phyloP scores from a whole-genome alignment of 2,329 filamentous ascomycete species.

The Beauveria brongniartii region DNA sequence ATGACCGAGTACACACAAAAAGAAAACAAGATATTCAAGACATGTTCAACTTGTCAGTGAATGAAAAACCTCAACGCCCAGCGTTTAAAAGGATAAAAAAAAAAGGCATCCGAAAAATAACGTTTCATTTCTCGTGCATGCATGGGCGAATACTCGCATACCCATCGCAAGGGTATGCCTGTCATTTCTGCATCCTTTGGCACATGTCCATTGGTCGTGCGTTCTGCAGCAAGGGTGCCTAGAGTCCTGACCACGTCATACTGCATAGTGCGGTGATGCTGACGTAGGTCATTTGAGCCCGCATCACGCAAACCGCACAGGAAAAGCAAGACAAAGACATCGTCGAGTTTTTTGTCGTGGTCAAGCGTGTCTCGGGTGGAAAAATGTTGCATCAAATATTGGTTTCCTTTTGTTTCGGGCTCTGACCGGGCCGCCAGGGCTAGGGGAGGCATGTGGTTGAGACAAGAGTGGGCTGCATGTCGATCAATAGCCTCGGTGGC shows the following conservation, averaged over 20 bases:
- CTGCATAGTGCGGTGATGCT: neutral
- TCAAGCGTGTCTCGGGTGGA: neutral
- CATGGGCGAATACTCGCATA: neutral
- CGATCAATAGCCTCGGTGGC: neutral
- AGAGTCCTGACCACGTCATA: slow-evolving; percentile 1
- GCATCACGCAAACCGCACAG: neutral
- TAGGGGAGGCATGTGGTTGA: neutral
- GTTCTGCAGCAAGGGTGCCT: neutral
- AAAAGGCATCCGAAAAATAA: neutral
- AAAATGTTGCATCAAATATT: neutral
- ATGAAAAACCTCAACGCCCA: neutral
- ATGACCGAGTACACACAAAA: too few species aligned
- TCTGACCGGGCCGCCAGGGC: slow-evolving; percentile 2
- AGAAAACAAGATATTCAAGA: neutral
- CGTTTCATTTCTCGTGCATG: slow-evolving; percentile 7
- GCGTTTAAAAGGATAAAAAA: neutral
- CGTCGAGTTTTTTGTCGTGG: neutral
- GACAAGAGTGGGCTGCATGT: slow-evolving; percentile 2
- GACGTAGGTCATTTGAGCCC: neutral
- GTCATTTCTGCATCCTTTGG: neutral
- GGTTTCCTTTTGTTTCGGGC: neutral
- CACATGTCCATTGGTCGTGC: too few species aligned
- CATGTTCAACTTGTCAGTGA: neutral
- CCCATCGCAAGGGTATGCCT: neutral
- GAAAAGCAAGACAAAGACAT: neutral